Evolutionary conservation across 2,329 filamentous ascomycete species (phyloP).

Genomic region (Penicillium corylophilum): DNA sequence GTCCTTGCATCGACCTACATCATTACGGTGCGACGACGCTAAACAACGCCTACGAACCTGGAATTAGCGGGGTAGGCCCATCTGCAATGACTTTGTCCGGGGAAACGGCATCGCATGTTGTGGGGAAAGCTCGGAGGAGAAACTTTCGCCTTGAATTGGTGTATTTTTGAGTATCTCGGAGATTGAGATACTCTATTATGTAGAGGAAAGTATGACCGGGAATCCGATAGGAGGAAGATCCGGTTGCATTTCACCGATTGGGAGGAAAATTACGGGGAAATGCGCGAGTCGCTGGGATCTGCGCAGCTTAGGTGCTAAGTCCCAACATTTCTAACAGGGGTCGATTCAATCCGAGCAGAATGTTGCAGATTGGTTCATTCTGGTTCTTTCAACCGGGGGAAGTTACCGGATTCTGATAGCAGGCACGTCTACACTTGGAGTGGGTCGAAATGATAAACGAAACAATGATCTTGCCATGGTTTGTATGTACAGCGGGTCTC

Average conservation of each 20-base stretch:
- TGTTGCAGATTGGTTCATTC: neutral
- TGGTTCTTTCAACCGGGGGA: neutral
- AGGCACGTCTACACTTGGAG: neutral
- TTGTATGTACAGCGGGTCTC: constrained; percentile 25
- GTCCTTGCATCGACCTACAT: neutral
- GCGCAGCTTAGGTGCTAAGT: neutral
- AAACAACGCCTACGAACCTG: neutral
- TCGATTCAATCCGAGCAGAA: neutral
- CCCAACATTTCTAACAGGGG: neutral
- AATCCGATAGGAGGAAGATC: constrained; percentile 22
- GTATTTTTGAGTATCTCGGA: constrained; percentile 5
- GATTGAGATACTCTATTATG: constrained; percentile 6
- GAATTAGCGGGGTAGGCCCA: constrained; percentile 4
- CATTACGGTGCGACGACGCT: constrained; percentile 4
- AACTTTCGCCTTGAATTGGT: neutral
- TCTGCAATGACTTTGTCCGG: constrained; percentile 12
- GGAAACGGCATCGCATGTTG: constrained; percentile 16
- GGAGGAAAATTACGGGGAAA: constrained; percentile 23
- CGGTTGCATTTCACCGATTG: constrained; percentile 18
- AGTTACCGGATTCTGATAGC: neutral
- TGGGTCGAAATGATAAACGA: constrained; percentile 1
- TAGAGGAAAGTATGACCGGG: neutral
- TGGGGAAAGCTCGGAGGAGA: constrained; percentile 9
- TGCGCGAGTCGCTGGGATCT: neutral
- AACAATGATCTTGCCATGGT: constrained; percentile 15